Base-by-base conservation (phyloP, 306 rosid genomes). In the Carpinus viminea region DNA sequence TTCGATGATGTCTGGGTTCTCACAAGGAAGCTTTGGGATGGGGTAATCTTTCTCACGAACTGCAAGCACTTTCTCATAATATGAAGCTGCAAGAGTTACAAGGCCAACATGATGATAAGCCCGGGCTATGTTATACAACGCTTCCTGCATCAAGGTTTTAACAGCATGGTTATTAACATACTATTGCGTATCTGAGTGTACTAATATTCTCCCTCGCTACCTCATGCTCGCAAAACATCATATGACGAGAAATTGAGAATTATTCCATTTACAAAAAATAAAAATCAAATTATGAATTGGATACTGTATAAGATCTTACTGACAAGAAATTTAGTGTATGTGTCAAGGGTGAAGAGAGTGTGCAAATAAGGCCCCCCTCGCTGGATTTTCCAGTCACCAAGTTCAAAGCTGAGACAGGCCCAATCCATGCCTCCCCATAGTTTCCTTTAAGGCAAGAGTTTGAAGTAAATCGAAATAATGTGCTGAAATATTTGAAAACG, bases 81-180 rank as follows among this genome's bases (percentile, higher is more conserved):
- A 89, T 12, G 75, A 20, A 26, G 85, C 88, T 1, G 98, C 97
- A 16, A 94, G 78, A 51, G 93, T 84, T 68, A 92, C 92, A 17
- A 92, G 89, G 66, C 98, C 93, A 12, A 94, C 91, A 54, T 94
- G 98, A 76, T 94, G 98, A 81, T 18, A 92, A 2, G 96, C 98
- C 75, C 97, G 80, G 21, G 93, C 98, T 61, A 94, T 76, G 80
- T 94, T 94, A 88, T 87, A 92, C 36, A 94, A 78, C 12, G 98
- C 83, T 90, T 94, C 98, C 94, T 87, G 84, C 80, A 85, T 26
- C 13, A 78, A 73, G 47, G 71, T 3, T 15, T 45, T 17, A 51
- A 24, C 21, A 38, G 45, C 51, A 72, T 26, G 31, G 28, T 73
- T 76, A 21, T 76, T 76, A 26, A 62, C 73, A 71, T 55, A 38